Conservation (phyloP, 345 rosid species). For the Populus alba region DNA sequence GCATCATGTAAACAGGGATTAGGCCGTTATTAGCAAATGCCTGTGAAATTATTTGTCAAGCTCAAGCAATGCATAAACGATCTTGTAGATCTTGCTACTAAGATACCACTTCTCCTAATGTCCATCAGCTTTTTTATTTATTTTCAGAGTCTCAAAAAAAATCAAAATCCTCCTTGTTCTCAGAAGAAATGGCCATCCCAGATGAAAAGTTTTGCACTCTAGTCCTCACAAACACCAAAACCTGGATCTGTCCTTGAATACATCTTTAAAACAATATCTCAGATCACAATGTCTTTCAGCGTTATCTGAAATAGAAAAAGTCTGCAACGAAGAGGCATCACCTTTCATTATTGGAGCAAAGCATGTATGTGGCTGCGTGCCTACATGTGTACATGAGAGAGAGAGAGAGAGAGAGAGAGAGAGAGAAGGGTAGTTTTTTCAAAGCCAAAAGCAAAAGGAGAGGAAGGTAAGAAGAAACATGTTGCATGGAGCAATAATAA, state of each 20-base stretch:
- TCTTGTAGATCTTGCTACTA: background rate
- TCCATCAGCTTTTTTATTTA: background rate
- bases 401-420: background rate
- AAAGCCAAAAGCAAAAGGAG: conserved; percentile 22
- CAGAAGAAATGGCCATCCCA: too few relatives aligned
- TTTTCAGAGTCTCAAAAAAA: too few relatives aligned
- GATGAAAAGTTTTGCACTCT: too few relatives aligned
- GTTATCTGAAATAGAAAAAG: background rate
- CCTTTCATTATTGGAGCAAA: background rate
- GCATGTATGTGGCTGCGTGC: background rate
- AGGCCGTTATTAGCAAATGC: background rate
- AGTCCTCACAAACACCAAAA: too few relatives aligned
- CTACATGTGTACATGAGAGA: background rate
- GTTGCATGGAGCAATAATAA: conserved; percentile 5
- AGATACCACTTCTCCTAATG: background rate
- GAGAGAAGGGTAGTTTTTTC: background rate
- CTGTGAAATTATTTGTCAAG: background rate
- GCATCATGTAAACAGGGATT: background rate
- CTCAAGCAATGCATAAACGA: background rate
- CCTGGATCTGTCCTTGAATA: too few relatives aligned
- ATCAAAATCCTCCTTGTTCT: too few relatives aligned
- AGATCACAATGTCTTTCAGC: background rate
- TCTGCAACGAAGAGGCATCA: background rate
- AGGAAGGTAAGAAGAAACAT: background rate
- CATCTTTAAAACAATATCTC: background rate